Percentiles rank a stretch among this genome's conserved stretches.
Conservation (phyloP, 2,329 filamentous ascomycete species). For the Emmonsiellopsis sp. region DNA sequence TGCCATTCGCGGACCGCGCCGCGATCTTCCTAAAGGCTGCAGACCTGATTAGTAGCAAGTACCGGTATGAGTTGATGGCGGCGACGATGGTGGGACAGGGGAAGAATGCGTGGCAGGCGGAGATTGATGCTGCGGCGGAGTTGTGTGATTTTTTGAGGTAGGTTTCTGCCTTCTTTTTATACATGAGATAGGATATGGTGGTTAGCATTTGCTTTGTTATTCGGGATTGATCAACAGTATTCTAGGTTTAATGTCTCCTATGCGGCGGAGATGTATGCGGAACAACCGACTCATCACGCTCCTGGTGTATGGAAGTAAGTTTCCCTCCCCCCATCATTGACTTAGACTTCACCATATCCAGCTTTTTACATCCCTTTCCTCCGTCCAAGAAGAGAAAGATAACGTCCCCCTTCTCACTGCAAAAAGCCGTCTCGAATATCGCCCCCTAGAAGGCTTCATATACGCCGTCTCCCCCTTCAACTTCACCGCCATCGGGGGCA, state of each 20-base stretch:
- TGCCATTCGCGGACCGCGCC: constrained; percentile 84
- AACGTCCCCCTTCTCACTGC: not conserved
- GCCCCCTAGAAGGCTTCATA: constrained; percentile 87
- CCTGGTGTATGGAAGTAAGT: constrained; percentile 74
- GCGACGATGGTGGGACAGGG: constrained; percentile 93
- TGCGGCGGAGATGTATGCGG: constrained; percentile 79
- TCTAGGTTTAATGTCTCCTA: constrained; percentile 77
- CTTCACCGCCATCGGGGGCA: constrained; percentile 90
- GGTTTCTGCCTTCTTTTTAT: not conserved
- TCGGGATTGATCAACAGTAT: not conserved
- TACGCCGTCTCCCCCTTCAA: constrained; percentile 95
- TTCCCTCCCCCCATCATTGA: not conserved
- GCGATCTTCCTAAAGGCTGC: constrained; percentile 94
- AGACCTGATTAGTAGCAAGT: constrained; percentile 82
- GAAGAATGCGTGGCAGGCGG: constrained; percentile 98
- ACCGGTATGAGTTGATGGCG: constrained; percentile 94
- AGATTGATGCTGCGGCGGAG: constrained; percentile 93
- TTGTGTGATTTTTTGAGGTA: constrained; percentile 77
- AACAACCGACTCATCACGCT: constrained; percentile 77
- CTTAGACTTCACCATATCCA: no score
- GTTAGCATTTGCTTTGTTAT: no score
- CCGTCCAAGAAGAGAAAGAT: not conserved
- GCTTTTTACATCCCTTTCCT: not conserved
- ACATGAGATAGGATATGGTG: not conserved
- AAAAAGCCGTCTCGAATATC: constrained; percentile 64